A percentile compares a stretch with the other conserved stretches of the same genome.
Conservation (phyloP, 2,329 filamentous ascomycete species). For the Xylaria sp. region DNA sequence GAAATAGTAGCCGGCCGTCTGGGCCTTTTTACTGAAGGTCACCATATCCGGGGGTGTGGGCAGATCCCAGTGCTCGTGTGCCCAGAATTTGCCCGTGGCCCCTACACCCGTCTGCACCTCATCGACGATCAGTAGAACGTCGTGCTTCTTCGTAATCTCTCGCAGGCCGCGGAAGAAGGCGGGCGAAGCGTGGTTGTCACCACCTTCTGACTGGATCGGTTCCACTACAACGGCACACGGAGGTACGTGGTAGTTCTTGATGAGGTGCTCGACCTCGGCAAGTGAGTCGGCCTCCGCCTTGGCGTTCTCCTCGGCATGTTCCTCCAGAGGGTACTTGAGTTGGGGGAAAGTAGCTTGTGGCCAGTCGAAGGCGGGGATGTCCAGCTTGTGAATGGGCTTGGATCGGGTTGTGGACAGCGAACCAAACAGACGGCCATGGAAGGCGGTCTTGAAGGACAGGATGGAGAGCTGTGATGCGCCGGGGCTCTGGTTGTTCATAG, state of each 20-base stretch:
- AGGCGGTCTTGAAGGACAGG: conserved; percentile 86
- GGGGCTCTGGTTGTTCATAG: conserved; percentile 84
- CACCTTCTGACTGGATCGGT: conserved; percentile 92
- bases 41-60: conserved; percentile 87
- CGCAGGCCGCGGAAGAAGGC: conserved; percentile 88
- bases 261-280: conserved; percentile 83
- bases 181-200: conserved; percentile 92
- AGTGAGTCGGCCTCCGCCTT: conserved; percentile 83
- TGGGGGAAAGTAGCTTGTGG: conserved; percentile 87
- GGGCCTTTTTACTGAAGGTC: conserved; percentile 95
- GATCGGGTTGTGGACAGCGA: conserved; percentile 88
- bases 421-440: conserved; percentile 92
- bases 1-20: conserved; percentile 93
- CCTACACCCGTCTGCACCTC: conserved; percentile 95
- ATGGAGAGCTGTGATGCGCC: conserved; percentile 84
- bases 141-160: conserved; percentile 79
- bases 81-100: conserved; percentile 95
- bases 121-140: conserved; percentile 88
- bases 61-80: conserved; percentile 94
- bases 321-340: conserved; percentile 87
- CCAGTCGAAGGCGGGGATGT: conserved; percentile 96
- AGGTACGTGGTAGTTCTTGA: conserved; percentile 81
- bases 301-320: conserved; percentile 83
- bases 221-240: conserved; percentile 87
- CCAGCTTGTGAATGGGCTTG: conserved; percentile 94